These are phyloP conservation scores for Musa balbisiana DNA, from an alignment of 202 grass and related monocot genomes.

Conservation along the genomic window DNA sequence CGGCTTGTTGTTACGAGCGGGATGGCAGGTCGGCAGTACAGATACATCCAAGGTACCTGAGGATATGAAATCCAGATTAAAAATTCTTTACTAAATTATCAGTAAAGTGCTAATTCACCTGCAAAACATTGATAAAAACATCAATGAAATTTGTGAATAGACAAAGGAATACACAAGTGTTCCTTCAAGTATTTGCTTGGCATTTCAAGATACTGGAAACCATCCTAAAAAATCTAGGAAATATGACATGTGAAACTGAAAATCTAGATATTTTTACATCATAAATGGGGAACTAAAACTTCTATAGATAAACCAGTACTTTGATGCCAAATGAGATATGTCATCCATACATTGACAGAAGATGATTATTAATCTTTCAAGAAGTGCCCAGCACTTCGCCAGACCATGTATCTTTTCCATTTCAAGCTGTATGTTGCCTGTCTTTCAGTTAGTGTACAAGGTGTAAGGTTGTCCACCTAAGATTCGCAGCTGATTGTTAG, in stretches of 20 bases:
- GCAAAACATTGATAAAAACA: slow-evolving; percentile 83
- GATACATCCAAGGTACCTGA: no score
- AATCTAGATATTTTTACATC: slow-evolving; percentile 79
- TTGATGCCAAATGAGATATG: slow-evolving; percentile 35
- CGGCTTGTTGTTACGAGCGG: no score
- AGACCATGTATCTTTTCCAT: slow-evolving; percentile 55
- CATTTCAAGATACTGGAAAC: slow-evolving; percentile 78
- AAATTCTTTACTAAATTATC: slow-evolving; percentile 46
- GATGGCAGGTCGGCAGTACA: no score
- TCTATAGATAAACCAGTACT: slow-evolving; percentile 62
- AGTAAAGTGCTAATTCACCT: slow-evolving; percentile 64
- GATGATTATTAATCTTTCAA: slow-evolving; percentile 78
- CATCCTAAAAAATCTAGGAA: slow-evolving; percentile 81
- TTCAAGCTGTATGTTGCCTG: slow-evolving; percentile 41
- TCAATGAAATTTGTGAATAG: slow-evolving; percentile 69
- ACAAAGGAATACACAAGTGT: slow-evolving; percentile 68
- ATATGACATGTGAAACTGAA: slow-evolving; percentile 42
- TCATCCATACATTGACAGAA: slow-evolving; percentile 57
- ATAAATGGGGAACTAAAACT: slow-evolving; percentile 70
- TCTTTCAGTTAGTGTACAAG: slow-evolving; percentile 46
- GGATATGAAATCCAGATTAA: slow-evolving; percentile 27
- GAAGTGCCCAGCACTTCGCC: slow-evolving; percentile 61
- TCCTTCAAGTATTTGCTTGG: slow-evolving; percentile 73
- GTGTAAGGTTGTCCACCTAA: slow-evolving; percentile 56
- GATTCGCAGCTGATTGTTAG: slow-evolving; percentile 66